Evolutionary conservation across 129 eudicot species (phyloP), one percentile per base, ranked within the genome.

Genomic region (Flaveria robusta): DNA sequence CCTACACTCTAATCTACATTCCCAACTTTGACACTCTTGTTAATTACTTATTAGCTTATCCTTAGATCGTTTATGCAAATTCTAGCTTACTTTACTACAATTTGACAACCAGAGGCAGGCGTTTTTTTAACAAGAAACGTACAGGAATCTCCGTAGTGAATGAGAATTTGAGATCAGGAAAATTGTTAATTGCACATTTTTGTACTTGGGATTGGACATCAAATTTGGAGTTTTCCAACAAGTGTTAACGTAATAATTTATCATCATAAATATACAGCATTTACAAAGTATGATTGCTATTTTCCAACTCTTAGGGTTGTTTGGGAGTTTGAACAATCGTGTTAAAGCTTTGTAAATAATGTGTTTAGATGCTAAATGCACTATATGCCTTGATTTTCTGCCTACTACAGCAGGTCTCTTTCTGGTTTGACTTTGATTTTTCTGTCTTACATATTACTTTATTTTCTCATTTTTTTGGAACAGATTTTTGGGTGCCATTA

Each of bases 401-500:
- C 31, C 45, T 75, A 65, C 71, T 56, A 45, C 24, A 13, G 20
- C 19, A 23, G 15, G 24, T 68, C 12, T 64, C 56, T 19, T 72
- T 8, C 18, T 41, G 26, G 52, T 63, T 72, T 19, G 22, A 51
- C 58, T 70, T 78, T 34, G 24, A 34, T 26, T 51, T 34, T 42
- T 39, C 4, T 72, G 34, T 34, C 82, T 71, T 29, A 46, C 68
- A 42, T 23, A 47, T 77, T 66, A 62, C 64, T 66, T 18, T 29
- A 5, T 77, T 77, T 70, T 23, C 42, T 60, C 27, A 1, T 60
- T 29, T 51, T 76, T 49, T 37, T 76, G 59, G 37, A 77, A 84
- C 96, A 95, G 99, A 79, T 95, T 95, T 82, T 78, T 95, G 82
- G 99, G 97, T 83, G 99, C 99, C 50, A 95, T 95, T 77, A 91